Base-by-base conservation (phyloP, 1,139 yeast genomes). In the Kodamaea alishanica region DNA sequence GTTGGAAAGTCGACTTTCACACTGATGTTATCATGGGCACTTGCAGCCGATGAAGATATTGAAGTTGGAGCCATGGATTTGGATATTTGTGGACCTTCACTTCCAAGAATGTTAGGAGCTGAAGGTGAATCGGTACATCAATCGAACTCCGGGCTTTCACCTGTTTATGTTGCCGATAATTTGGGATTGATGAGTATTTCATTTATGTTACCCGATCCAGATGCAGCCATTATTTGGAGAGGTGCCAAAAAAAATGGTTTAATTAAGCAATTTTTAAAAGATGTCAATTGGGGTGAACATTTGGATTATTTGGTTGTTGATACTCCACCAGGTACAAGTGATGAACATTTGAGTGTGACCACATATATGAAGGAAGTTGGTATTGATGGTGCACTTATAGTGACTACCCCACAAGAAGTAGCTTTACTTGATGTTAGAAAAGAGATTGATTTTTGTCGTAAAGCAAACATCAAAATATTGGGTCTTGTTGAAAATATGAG, bases 241-340 rank as follows among this genome's bases (percentile, higher is more conserved):
- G 98, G 98, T 3, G 84, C 90, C 8, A 94, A 92, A 66, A 94
- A 94, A 65, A 89, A 87, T 52, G 92, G 95, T 1, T 70, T 94
- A 34, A 92, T 94, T 42, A 94, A 94, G 55, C 96, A 89, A 64
- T 94, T 94, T 55, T 70, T 94, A 43, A 89, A 87, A 57, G 97
- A 92, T 53, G 97, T 92, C 2, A 88, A 88, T 52, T 94, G 99
- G 99, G 96, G 96, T 1, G 82, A 81, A 36, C 65, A 52, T 39
- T 67, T 94, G 41, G 97, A 94, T 61, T 92, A 87, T 55, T 68
- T 94, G 51, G 76, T 94, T 10, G 86, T 94, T 5, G 99, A 94
- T 54, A 94, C 99, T 0, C 99, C 98, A 0, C 99, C 99, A 0
- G 98, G 99, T 0, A 92, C 99, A 0, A 84, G 96, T 0, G 99